phyloP scores from a whole-genome alignment of 2,329 filamentous ascomycete genomes.

The Cordyceps farinosa region DNA sequence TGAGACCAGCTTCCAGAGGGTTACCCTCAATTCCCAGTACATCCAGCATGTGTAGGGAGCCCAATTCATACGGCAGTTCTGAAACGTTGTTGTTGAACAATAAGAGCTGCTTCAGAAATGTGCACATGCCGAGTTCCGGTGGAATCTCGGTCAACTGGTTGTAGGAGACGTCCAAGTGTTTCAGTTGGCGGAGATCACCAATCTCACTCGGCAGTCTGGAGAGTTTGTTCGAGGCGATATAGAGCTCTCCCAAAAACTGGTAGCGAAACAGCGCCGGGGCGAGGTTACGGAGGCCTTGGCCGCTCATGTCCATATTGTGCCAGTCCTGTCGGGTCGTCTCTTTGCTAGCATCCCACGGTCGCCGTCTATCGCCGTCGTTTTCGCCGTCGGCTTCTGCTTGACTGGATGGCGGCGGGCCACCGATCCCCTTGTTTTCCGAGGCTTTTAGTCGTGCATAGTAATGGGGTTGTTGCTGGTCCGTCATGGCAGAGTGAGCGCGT shows the following conservation, averaged over 20 bases:
- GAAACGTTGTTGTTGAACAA: slow-evolving; percentile 89
- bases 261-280: slow-evolving; percentile 80
- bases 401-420: slow-evolving; percentile 48
- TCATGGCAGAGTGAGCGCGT: slow-evolving; percentile 68
- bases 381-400: slow-evolving; percentile 47
- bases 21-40: slow-evolving; percentile 91
- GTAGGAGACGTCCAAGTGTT: slow-evolving; percentile 80
- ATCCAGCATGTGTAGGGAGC: slow-evolving; percentile 83
- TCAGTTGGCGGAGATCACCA: slow-evolving; percentile 76
- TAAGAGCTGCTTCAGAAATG: slow-evolving; percentile 78
- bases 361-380: slow-evolving; percentile 55
- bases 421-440: slow-evolving; percentile 64
- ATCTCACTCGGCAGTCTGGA: slow-evolving; percentile 74
- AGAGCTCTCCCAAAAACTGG: slow-evolving; percentile 84
- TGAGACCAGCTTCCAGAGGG: slow-evolving; percentile 70
- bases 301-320: slow-evolving; percentile 90
- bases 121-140: slow-evolving; percentile 93
- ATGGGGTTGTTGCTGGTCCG: slow-evolving; percentile 60
- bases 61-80: slow-evolving; percentile 79
- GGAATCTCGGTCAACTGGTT: slow-evolving; percentile 82
- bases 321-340: slow-evolving; percentile 74
- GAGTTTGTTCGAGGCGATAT: slow-evolving; percentile 90
- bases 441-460: slow-evolving; percentile 72
- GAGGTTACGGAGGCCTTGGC: slow-evolving; percentile 86
- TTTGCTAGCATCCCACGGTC: slow-evolving; percentile 64